Percentiles rank a stretch among this genome's conserved stretches.
phyloP scores from a whole-genome alignment of 192 early-diverging fungal species.

The Gigaspora rosea region DNA sequence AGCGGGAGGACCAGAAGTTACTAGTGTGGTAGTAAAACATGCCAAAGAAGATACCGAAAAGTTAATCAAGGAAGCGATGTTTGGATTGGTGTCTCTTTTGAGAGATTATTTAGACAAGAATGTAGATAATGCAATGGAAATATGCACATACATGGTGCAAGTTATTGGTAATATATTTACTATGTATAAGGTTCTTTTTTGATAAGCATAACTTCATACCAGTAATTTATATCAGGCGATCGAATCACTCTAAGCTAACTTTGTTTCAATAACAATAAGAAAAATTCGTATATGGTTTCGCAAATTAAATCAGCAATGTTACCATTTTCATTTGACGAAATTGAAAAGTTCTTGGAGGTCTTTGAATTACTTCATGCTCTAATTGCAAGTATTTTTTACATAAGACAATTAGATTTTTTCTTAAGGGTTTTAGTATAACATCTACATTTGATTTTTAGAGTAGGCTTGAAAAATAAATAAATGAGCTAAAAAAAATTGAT shows the following conservation, averaged over 20 bases:
- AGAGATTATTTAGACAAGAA: constrained; percentile 27
- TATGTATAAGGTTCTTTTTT: background rate
- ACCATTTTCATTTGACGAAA: constrained; percentile 1
- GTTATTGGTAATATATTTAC: constrained; percentile 29
- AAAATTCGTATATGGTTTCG: background rate
- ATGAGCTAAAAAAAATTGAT: constrained; percentile 15
- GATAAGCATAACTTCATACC: constrained; percentile 5
- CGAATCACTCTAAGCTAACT: background rate
- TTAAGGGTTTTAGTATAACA: constrained; percentile 3
- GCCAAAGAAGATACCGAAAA: constrained; percentile 7
- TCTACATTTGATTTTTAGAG: constrained; percentile 20
- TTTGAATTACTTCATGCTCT: constrained; percentile 26
- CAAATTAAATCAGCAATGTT: background rate
- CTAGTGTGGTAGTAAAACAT: background rate
- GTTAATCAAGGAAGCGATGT: constrained; percentile 24
- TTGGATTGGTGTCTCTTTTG: constrained; percentile 25
- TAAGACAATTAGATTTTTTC: constrained; percentile 5
- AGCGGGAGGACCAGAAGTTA: background rate
- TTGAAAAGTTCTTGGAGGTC: too few species aligned
- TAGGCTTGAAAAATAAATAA: constrained; percentile 6
- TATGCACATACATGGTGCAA: constrained; percentile 11
- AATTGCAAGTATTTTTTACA: constrained; percentile 22
- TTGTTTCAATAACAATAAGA: background rate
- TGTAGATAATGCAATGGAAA: constrained; percentile 1
- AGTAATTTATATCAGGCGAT: constrained; percentile 8